Evolutionary conservation across 768 basidiomycete genomes (phyloP), one percentile per base, ranked within the genome.

Genomic region (Russula brevipes): DNA sequence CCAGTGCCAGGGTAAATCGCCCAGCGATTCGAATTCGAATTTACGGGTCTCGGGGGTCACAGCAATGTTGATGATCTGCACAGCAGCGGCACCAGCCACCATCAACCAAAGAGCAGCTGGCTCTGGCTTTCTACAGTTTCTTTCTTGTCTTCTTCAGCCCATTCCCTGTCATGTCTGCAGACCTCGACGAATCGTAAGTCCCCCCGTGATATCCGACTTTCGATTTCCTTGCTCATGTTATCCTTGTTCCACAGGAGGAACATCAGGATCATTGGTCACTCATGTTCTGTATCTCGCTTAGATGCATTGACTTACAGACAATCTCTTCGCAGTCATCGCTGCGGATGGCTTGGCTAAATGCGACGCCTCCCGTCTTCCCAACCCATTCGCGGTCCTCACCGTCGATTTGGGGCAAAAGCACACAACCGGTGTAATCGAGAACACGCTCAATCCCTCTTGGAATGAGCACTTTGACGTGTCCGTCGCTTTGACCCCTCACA

Each of bases 401-500:
- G 94, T 98, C 47, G 97, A 99, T 69, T 93, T 93, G 4, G 94
- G 97, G 74, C 95, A 98, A 75, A 98, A 95, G 0, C 90, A 93
- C 68, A 96, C 96, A 1, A 98, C 95, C 14, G 92, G 89, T 59
- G 96, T 96, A 38, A 97, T 98, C 72, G 98, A 94, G 81, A 95
- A 92, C 77, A 93, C 92, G 0, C 76, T 94, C 52, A 94, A 94
- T 75, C 91, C 94, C 0, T 95, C 95, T 75, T 97, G 94, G 94
- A 96, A 93, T 72, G 96, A 98, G 78, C 91, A 89, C 72, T 98
- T 99, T 74, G 96, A 98, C 72, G 89, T 99, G 95, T 96, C 66
- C 71, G 89, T 73, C 19, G 10, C 45, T 6, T 57, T 42, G n/a
- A 46, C 33, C 54, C 30, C 50, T 36, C 63, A 19, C 17, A 4